These are phyloP conservation scores for Vararia minispora DNA, from an alignment of 768 basidiomycete species.

Conservation along the genomic window DNA sequence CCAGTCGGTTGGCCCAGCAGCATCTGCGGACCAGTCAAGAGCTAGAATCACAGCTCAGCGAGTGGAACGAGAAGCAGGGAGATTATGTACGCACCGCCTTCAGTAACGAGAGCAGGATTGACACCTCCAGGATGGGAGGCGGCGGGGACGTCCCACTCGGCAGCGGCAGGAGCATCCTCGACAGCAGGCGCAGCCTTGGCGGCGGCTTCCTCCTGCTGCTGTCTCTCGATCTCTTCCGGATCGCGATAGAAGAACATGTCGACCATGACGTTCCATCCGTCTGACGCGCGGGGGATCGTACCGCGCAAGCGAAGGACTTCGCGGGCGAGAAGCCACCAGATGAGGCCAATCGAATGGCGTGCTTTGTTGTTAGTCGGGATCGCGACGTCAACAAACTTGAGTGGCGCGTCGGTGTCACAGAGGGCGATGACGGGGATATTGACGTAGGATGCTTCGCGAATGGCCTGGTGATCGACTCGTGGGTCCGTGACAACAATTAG, in stretches of 20 bases:
- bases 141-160: conserved; percentile 70
- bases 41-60: conserved; percentile 24
- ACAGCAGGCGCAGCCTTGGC: conserved; percentile 61
- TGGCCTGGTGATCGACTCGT: conserved; percentile 99
- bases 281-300: conserved; percentile 80
- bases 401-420: conserved; percentile 96
- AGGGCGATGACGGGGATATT: conserved; percentile 99
- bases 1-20: conserved; percentile 25
- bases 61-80: not conserved
- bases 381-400: conserved; percentile 95
- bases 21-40: conserved; percentile 88
- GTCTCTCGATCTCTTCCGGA: conserved; percentile 98
- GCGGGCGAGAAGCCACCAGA: conserved; percentile 96
- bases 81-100: conserved; percentile 32
- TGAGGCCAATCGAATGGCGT: conserved; percentile 90
- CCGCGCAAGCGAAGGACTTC: conserved; percentile 96
- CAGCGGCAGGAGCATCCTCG: conserved; percentile 35
- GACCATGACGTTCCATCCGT: conserved; percentile 98
- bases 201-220: conserved; percentile 87
- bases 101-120: conserved; percentile 67
- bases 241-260: conserved; percentile 99
- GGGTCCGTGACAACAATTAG: conserved; percentile 98
- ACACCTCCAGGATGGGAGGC: conserved; percentile 59
- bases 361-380: conserved; percentile 99
- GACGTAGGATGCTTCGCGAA: conserved; percentile 99